A percentile compares a stretch with the other conserved stretches of the same genome.
phyloP scores from a whole-genome alignment of 1,139 yeast genomes.

The Candida gigantensis region DNA sequence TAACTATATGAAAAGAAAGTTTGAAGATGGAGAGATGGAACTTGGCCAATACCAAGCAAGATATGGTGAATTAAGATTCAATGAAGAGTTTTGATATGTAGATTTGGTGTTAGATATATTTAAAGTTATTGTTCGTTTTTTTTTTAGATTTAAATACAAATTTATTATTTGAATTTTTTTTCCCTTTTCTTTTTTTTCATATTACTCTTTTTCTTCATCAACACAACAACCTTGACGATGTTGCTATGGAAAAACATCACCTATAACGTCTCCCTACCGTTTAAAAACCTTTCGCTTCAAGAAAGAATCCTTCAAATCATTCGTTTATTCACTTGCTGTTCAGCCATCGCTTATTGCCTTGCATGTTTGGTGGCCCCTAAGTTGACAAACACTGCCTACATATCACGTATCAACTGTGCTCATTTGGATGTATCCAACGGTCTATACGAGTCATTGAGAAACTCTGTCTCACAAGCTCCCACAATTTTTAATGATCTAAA shows the following conservation, averaged over 20 bases:
- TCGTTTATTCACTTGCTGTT: conserved; percentile 24
- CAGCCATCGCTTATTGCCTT: conserved; percentile 21
- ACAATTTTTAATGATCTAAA: conserved; percentile 15
- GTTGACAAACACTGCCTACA: conserved; percentile 23
- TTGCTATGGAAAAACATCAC: conserved; percentile 5
- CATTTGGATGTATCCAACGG: conserved; percentile 55
- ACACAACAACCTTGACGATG: neutral
- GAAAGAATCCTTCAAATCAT: conserved; percentile 33
- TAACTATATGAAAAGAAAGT: conserved; percentile 36
- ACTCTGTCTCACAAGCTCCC: conserved; percentile 30
- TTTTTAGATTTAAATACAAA: neutral
- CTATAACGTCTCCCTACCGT: conserved; percentile 20
- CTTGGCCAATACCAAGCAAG: conserved; percentile 21
- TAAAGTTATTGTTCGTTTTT: neutral
- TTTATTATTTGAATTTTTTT: neutral
- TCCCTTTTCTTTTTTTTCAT: neutral
- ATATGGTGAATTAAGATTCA: conserved; percentile 47
- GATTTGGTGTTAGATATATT: neutral
- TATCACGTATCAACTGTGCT: conserved; percentile 47
- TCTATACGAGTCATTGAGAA: conserved; percentile 46
- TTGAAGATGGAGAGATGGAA: conserved; percentile 25
- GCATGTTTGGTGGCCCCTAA: conserved; percentile 32
- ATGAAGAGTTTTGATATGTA: conserved; percentile 47
- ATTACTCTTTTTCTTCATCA: neutral
- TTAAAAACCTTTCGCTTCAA: conserved; percentile 29